Percentiles rank a stretch among this genome's conserved stretches.
These are phyloP conservation scores for Lenwebbia sp. DNA, from an alignment of 345 rosid genomes.

Conservation along the genomic window DNA sequence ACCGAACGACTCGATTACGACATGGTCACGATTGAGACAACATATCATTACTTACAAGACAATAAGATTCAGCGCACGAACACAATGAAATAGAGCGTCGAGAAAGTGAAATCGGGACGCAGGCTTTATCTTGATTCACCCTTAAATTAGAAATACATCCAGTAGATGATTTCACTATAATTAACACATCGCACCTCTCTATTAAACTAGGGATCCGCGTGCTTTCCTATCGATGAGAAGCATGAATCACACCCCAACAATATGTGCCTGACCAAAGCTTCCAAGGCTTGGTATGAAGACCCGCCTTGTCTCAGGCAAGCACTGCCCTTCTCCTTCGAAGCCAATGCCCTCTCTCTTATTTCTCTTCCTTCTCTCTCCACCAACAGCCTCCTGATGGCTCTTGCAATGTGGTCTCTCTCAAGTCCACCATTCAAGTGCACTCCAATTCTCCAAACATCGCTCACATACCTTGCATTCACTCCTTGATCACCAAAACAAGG, in stretches of 20 bases:
- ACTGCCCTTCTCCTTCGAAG: constrained; percentile 23
- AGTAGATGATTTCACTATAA: no score
- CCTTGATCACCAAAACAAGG: constrained; percentile 55
- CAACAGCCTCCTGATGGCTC: constrained; percentile 19
- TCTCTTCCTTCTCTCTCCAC: constrained; percentile 25
- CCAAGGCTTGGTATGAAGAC: constrained; percentile 24
- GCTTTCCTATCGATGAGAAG: no score
- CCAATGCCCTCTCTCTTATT: constrained; percentile 17
- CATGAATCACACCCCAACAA: background rate
- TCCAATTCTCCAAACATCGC: constrained; percentile 51
- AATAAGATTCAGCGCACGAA: background rate
- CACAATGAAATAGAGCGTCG: no score
- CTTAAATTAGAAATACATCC: no score
- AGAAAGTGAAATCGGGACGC: no score
- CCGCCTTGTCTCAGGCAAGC: constrained; percentile 22
- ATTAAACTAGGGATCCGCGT: no score
- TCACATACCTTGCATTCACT: constrained; percentile 35
- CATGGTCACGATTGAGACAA: no score
- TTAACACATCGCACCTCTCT: no score
- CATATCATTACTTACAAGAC: background rate
- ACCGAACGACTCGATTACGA: no score
- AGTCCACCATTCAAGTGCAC: constrained; percentile 21
- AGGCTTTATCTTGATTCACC: no score
- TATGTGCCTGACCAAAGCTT: constrained; percentile 17
- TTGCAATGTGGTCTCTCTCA: constrained; percentile 25